A percentile compares a stretch with the other conserved stretches of the same genome.
phyloP scores from a whole-genome alignment of 208 protist species.

The Wallacemonas sp. region DNA sequence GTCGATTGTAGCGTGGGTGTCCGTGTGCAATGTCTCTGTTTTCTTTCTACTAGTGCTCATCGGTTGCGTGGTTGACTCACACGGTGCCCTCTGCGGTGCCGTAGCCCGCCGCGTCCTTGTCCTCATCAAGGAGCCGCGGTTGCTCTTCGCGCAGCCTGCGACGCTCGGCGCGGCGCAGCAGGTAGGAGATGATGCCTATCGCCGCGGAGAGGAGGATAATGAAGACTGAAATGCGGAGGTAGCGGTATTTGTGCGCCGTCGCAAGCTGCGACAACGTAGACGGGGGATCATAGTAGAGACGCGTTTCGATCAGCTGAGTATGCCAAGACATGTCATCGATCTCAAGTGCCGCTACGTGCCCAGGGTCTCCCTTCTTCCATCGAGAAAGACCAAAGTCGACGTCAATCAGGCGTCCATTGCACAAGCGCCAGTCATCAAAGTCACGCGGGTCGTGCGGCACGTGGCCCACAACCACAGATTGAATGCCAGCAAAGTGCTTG shows the following conservation, averaged over 20 bases:
- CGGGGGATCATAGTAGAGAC: conserved; percentile 25
- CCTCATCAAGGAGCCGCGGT: background rate
- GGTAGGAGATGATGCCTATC: conserved; percentile 16
- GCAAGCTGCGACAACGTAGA: conserved; percentile 15
- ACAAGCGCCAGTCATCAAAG: conserved; percentile 82
- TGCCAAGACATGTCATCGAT: conserved; percentile 80
- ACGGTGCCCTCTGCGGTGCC: background rate
- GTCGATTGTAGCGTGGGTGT: too few relatives aligned
- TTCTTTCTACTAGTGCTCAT: background rate
- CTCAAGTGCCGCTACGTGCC: conserved; percentile 83
- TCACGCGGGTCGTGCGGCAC: conserved; percentile 80
- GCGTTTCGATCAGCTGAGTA: conserved; percentile 71
- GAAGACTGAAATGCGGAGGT: conserved; percentile 29
- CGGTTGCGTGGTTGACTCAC: background rate
- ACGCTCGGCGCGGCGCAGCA: conserved; percentile 24
- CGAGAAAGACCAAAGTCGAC: conserved; percentile 91
- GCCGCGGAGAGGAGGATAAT: conserved; percentile 24
- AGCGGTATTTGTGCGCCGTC: conserved; percentile 11
- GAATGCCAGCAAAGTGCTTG: conserved; percentile 75
- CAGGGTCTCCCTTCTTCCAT: conserved; percentile 88
- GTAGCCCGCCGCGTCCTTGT: background rate
- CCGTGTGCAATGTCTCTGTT: background rate
- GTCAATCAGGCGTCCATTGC: conserved; percentile 69
- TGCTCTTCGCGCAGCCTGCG: conserved; percentile 25
- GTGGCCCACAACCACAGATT: conserved; percentile 88